Base-by-base conservation (phyloP, 768 basidiomycete species). In the Cytidiella melzeri region DNA sequence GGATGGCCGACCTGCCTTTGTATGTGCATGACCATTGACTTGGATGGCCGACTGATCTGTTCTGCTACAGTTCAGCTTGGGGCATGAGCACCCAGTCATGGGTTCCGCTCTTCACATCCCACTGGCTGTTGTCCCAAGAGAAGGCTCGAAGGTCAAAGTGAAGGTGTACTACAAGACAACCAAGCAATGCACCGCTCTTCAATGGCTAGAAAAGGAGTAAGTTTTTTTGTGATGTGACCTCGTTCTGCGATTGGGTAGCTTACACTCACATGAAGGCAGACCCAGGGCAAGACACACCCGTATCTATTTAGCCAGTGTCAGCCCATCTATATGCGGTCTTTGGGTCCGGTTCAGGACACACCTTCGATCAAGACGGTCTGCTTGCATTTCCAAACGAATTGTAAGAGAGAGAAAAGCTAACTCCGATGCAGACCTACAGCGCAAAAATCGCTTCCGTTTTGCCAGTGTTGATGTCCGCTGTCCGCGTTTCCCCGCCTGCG, bases 271-370 rank as follows among this genome's bases (percentile, higher is more conserved):
- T 28, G 88, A 87, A 50, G 83, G 91, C 67, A 34, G 15, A 96
- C 92, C 0, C 87, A 88, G 52, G 91, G 91, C 6, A 90, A 91
- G 57, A 68, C 71, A 20, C 86, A 87, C 61, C 84, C 90, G 0
- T 96, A 87, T 67, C 65, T 96, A 13, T 97, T 93, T 70, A 92
- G 89, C 52, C 94, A 96, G 59, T 90, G 87, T 58, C 92, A 96
- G 55, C 90, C 94, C 3, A 95, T 94, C 55, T 85, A 93, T 60
- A 87, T 87, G 2, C 80, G 93, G 25, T 75, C 83, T 3, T 66
- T 95, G 38, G 77, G 79, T 0, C 92, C 92, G 2, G 60, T 90
- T 50, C 92, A 94, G 76, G 94, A 98, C 62, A 88, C 85, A 0
- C 87, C 94, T 2, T 85, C 87, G 1, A 82, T 88, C 51, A 97